These are phyloP conservation scores for Cymodocea nodosa DNA, from an alignment of 116 monocot genomes.

Conservation along the genomic window DNA sequence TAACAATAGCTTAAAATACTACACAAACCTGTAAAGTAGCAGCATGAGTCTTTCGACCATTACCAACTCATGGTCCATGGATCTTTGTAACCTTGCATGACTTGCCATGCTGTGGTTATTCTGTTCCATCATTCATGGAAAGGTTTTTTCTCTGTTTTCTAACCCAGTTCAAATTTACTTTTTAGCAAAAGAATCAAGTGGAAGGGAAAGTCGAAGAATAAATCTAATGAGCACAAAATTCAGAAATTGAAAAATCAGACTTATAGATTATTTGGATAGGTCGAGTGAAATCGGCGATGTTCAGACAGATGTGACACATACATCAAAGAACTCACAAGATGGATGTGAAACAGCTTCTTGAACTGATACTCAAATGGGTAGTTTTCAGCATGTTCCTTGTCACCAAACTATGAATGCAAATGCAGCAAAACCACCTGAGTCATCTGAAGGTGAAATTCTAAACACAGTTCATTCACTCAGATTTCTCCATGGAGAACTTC, in stretches of 20 bases:
- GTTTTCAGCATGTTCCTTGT: neutral
- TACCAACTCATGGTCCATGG: too few species aligned
- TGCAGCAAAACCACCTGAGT: neutral
- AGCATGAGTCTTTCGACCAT: too few species aligned
- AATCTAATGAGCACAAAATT: neutral
- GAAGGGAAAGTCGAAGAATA: neutral
- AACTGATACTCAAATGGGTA: neutral
- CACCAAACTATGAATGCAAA: neutral
- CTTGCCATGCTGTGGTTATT: too few species aligned
- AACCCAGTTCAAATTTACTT: neutral
- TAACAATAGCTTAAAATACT: too few species aligned
- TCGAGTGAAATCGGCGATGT: neutral
- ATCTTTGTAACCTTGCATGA: too few species aligned
- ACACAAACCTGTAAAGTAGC: too few species aligned
- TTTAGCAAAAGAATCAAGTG: neutral
- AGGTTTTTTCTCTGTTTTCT: too few species aligned
- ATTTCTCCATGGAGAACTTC: neutral
- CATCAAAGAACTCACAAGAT: neutral
- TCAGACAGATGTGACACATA: neutral
- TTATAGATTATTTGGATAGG: neutral
- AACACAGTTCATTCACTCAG: neutral
- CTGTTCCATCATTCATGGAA: too few species aligned
- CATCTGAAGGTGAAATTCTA: constrained; percentile 2
- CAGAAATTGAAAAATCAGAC: neutral
- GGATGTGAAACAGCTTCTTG: neutral